phyloP scores from a whole-genome alignment of 768 basidiomycete species.

The Collybia sordida region DNA sequence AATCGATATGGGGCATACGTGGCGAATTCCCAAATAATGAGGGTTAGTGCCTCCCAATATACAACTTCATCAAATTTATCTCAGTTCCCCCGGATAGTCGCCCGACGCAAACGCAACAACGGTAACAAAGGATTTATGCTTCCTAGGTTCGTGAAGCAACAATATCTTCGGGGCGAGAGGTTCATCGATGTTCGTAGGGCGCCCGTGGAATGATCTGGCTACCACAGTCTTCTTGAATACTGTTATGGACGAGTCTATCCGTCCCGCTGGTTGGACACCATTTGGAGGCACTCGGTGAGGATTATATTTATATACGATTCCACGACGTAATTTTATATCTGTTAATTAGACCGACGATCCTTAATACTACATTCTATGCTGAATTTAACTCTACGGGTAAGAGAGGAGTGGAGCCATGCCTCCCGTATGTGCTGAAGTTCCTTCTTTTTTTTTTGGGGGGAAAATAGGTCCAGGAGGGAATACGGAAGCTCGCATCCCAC shows the following conservation, averaged over 20 bases:
- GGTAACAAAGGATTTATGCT: constrained; percentile 44
- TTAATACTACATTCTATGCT: constrained; percentile 57
- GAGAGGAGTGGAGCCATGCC: neutral
- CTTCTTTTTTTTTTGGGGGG: neutral
- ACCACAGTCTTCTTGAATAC: constrained; percentile 52
- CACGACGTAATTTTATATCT: neutral
- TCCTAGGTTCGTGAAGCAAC: constrained; percentile 37
- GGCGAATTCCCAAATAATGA: constrained; percentile 51
- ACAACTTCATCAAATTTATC: neutral
- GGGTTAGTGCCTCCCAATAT: constrained; percentile 33
- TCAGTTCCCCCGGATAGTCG: constrained; percentile 33
- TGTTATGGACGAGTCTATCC: constrained; percentile 58
- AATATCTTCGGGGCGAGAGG: neutral
- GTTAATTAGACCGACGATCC: constrained; percentile 38
- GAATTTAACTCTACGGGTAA: constrained; percentile 55
- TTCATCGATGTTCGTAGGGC: constrained; percentile 24
- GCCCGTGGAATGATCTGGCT: constrained; percentile 65
- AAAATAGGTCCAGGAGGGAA: constrained; percentile 55
- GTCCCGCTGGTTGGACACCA: constrained; percentile 49
- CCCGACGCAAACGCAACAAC: constrained; percentile 56
- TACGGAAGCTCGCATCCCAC: constrained; percentile 36
- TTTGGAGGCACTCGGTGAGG: constrained; percentile 41
- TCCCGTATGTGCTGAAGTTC: no score
- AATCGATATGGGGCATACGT: constrained; percentile 60
- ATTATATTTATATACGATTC: neutral